These are phyloP conservation scores for Parascedosporium putredinis DNA, from an alignment of 2,329 filamentous ascomycete genomes.

Conservation along the genomic window DNA sequence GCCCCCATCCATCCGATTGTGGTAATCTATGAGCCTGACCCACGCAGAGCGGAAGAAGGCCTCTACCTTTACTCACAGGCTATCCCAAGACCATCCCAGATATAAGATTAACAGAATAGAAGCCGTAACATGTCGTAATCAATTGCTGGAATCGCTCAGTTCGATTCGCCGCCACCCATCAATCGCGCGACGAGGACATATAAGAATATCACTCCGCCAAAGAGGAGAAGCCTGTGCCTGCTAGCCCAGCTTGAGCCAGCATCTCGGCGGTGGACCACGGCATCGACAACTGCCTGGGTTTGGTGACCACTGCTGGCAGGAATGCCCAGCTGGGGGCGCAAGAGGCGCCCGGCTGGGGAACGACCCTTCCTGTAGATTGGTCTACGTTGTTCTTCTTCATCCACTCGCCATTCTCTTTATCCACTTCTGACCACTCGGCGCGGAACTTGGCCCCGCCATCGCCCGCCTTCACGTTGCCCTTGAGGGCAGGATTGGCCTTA, in stretches of 20 bases:
- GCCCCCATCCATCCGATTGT: background rate
- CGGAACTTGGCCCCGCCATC: slow-evolving; percentile 89
- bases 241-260: slow-evolving; percentile 75
- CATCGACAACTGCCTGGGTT: slow-evolving; percentile 66
- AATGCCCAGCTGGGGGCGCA: slow-evolving; percentile 48
- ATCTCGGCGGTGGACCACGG: slow-evolving; percentile 62
- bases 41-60: too few relatives aligned
- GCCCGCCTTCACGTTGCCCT: slow-evolving; percentile 79
- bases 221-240: slow-evolving; percentile 67
- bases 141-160: background rate
- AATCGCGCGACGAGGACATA: slow-evolving; percentile 78
- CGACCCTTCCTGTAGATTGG: slow-evolving; percentile 53
- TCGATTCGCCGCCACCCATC: slow-evolving; percentile 37
- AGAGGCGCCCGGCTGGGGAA: slow-evolving; percentile 36
- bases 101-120: background rate
- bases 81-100: background rate
- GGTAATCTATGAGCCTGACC: background rate
- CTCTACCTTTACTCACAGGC: background rate
- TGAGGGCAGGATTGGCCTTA: slow-evolving; percentile 41
- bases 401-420: slow-evolving; percentile 85
- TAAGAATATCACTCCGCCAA: slow-evolving; percentile 59
- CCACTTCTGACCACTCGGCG: slow-evolving; percentile 79
- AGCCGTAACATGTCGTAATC: background rate
- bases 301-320: slow-evolving; percentile 49
- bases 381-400: slow-evolving; percentile 79